Conservation (phyloP, 164 flowering plant genomes). For the Liquidambar formosana region DNA sequence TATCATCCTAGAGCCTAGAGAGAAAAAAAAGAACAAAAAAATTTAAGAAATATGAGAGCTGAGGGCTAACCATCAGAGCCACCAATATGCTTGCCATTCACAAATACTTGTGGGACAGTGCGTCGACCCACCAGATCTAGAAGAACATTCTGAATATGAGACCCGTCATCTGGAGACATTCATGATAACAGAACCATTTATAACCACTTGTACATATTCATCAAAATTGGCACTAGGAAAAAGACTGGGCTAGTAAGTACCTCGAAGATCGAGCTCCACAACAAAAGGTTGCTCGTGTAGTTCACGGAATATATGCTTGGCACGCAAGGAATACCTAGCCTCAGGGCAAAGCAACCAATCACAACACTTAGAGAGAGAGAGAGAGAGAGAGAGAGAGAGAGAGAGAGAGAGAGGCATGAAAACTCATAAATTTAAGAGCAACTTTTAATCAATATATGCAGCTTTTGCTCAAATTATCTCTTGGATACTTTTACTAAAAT, state of each 20-base stretch:
- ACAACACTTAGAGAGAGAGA: background rate
- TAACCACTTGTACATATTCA: background rate
- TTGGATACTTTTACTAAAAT: no score
- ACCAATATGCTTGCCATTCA: constrained; percentile 93
- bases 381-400: background rate
- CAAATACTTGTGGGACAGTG: constrained; percentile 96
- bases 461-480: no score
- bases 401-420: no score
- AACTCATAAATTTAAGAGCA: no score
- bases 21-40: background rate
- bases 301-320: constrained; percentile 67
- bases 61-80: constrained; percentile 80
- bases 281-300: constrained; percentile 71
- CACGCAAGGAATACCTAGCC: constrained; percentile 72
- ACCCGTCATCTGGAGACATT: constrained; percentile 70
- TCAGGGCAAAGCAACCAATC: constrained; percentile 5
- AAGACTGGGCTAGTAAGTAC: constrained; percentile 31
- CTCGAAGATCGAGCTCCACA: constrained; percentile 93
- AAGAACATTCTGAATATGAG: constrained; percentile 73
- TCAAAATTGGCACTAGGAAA: constrained; percentile 1
- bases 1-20: background rate
- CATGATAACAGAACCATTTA: background rate
- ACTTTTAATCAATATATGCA: no score
- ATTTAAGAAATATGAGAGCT: constrained; percentile 2
- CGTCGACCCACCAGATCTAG: constrained; percentile 74